phyloP scores from a whole-genome alignment of 1,284 basidiomycete genomes.

The Tylopilus sp. region DNA sequence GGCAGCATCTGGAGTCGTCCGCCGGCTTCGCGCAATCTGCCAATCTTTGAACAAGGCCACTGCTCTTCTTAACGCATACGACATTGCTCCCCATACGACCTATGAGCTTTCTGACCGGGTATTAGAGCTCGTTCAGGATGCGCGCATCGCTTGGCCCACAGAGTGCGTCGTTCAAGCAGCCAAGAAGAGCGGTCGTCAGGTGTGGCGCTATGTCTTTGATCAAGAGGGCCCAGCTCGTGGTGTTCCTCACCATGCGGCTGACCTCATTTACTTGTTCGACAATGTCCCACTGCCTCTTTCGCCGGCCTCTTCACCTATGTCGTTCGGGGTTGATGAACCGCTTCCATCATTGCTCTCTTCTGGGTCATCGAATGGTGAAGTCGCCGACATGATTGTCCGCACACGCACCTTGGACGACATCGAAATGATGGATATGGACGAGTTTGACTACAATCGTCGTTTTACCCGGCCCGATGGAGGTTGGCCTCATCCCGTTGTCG shows the following conservation, averaged over 20 bases:
- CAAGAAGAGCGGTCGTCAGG: conserved; percentile 47
- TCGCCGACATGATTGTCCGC: conserved; percentile 29
- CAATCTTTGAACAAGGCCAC: conserved; percentile 61
- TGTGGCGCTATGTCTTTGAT: conserved; percentile 76
- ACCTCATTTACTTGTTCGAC: conserved; percentile 73
- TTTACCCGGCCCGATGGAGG: conserved; percentile 29
- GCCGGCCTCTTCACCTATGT: conserved; percentile 34
- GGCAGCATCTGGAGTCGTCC: conserved; percentile 55
- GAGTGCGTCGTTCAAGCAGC: conserved; percentile 54
- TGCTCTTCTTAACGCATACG: conserved; percentile 61
- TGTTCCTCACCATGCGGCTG: conserved; percentile 62
- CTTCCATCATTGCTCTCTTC: conserved; percentile 33
- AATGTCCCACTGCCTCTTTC: conserved; percentile 52
- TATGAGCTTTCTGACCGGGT: conserved; percentile 63
- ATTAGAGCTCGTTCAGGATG: conserved; percentile 67
- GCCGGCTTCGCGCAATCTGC: conserved; percentile 67
- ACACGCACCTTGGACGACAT: conserved; percentile 28
- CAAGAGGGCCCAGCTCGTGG: conserved; percentile 65
- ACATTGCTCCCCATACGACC: conserved; percentile 56
- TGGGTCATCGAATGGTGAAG: conserved; percentile 30
- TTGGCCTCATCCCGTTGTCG: conserved; percentile 54
- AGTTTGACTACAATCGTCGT: conserved; percentile 17
- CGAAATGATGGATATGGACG: conserved; percentile 28
- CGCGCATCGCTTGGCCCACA: conserved; percentile 70
- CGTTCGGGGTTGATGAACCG: conserved; percentile 36